Percentiles rank a stretch among this genome's conserved stretches.
phyloP scores from a whole-genome alignment of 495 filamentous ascomycete genomes.

The Xylaria intraflava region DNA sequence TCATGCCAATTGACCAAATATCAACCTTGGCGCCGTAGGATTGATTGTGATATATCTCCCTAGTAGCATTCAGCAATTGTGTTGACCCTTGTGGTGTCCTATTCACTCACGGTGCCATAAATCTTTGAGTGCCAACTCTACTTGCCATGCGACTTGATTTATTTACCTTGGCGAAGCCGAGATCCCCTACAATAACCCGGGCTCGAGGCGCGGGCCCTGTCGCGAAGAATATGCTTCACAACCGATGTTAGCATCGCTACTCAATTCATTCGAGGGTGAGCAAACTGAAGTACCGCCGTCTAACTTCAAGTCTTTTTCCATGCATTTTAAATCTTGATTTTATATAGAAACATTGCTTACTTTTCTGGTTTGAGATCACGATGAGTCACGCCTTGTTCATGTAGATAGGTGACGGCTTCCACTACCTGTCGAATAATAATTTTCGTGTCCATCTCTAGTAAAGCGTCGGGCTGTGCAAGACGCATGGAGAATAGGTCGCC shows the following conservation, averaged over 20 bases:
- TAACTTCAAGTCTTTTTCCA: background rate
- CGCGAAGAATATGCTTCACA: slow-evolving; percentile 56
- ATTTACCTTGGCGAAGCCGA: slow-evolving; percentile 54
- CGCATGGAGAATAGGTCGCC: slow-evolving; percentile 55
- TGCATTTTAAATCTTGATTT: background rate
- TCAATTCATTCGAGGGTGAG: background rate
- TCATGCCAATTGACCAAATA: slow-evolving; percentile 40
- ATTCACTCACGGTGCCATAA: slow-evolving; percentile 61
- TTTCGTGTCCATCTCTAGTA: slow-evolving; percentile 60
- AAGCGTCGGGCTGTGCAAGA: slow-evolving; percentile 30
- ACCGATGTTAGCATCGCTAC: background rate
- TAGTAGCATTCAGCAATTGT: slow-evolving; percentile 1
- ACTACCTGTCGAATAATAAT: slow-evolving; percentile 79
- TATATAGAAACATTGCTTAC: background rate
- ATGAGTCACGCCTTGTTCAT: slow-evolving; percentile 73
- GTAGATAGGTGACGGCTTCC: slow-evolving; percentile 71
- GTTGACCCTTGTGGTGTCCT: background rate
- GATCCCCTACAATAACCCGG: slow-evolving; percentile 66
- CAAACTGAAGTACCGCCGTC: background rate
- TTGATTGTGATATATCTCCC: slow-evolving; percentile 21
- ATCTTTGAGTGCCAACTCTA: slow-evolving; percentile 57
- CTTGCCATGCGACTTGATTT: slow-evolving; percentile 51
- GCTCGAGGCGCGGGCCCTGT: slow-evolving; percentile 46
- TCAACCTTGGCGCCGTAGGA: slow-evolving; percentile 23
- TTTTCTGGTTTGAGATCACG: slow-evolving; percentile 96